Percentiles rank a stretch among this genome's conserved stretches.
Evolutionary conservation across 208 protist genomes (phyloP).

Genomic region (Acanthamoeba lenticulata): DNA sequence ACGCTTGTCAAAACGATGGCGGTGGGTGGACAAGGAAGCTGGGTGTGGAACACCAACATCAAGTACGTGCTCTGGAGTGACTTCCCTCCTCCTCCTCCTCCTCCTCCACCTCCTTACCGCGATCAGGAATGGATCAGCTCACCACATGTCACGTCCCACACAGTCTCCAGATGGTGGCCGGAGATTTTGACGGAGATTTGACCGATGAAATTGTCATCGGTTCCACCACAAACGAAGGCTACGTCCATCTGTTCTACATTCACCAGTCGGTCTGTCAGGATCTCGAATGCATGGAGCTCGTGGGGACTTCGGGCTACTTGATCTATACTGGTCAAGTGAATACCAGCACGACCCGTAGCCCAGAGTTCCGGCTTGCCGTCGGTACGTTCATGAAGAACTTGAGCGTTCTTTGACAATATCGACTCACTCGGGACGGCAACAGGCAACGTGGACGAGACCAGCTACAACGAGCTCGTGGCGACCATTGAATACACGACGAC

Average conservation of each 20-base stretch:
- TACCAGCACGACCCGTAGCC: background rate
- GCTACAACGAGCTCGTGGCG: background rate
- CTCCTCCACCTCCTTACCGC: background rate
- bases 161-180: background rate
- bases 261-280: background rate
- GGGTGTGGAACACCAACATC: no score
- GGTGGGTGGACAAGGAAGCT: no score
- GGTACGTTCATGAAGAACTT: no score
- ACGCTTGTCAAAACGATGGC: background rate
- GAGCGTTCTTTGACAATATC: no score
- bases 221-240: background rate
- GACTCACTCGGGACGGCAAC: background rate
- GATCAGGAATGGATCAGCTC: background rate
- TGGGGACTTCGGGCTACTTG: no score
- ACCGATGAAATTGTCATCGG: background rate
- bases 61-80: no score
- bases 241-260: background rate
- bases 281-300: background rate
- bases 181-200: background rate
- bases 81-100: no score
- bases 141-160: background rate
- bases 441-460: background rate
- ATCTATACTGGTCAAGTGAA: no score
- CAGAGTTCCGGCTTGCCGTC: background rate
- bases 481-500: background rate